A percentile compares a stretch with the other conserved stretches of the same genome.
phyloP scores from a whole-genome alignment of 1,139 yeast species.

The Arxiozyma slooffiae region DNA sequence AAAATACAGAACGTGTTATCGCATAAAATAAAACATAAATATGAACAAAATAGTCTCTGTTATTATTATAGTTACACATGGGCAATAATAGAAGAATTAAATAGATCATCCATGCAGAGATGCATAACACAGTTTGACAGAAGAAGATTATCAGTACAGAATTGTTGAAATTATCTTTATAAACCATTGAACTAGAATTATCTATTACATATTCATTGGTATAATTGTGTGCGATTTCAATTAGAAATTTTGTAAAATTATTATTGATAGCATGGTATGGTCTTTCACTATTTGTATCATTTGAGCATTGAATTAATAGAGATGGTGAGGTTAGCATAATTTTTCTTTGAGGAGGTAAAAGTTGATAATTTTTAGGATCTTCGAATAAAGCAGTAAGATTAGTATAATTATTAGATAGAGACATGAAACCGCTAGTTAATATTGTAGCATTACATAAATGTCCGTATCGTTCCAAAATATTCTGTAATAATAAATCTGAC shows the following conservation, averaged over 20 bases:
- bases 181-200: conserved; percentile 8
- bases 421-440: conserved; percentile 13
- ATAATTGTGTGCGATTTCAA: conserved; percentile 2
- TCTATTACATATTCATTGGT: conserved; percentile 3
- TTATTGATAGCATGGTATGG: conserved; percentile 1
- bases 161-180: conserved; percentile 17
- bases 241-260: conserved; percentile 3
- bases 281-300: conserved; percentile 3
- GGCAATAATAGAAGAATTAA: conserved; percentile 22
- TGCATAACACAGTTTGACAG: conserved; percentile 18
- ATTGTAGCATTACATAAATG: conserved; percentile 12
- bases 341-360: neutral
- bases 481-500: conserved; percentile 8
- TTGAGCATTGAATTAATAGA: conserved; percentile 12
- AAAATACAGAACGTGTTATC: conserved; percentile 16
- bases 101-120: conserved; percentile 26
- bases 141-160: conserved; percentile 20
- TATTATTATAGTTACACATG: conserved; percentile 16
- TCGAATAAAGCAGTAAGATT: neutral
- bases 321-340: conserved; percentile 10
- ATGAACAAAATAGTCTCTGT: conserved; percentile 16
- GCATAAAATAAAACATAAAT: conserved; percentile 20
- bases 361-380: conserved; percentile 6
- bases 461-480: conserved; percentile 7
- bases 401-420: neutral